Evolutionary conservation across 2,329 filamentous ascomycete species (phyloP).

Genomic region (Neonectria sp.): DNA sequence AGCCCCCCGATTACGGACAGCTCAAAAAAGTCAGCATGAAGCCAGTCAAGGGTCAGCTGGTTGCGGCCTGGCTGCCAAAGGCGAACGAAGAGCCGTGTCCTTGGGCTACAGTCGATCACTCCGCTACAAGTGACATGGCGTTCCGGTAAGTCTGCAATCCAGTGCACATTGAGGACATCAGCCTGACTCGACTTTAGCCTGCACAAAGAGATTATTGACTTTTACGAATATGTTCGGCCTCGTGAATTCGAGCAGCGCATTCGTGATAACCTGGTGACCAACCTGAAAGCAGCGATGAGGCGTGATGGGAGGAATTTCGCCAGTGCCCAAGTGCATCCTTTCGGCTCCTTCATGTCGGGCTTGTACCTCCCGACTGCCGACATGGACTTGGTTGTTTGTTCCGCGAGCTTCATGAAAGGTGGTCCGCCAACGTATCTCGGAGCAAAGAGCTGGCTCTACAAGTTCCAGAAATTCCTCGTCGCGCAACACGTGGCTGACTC

Average conservation of each 20-base stretch:
- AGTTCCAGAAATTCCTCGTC: slow-evolving; percentile 74
- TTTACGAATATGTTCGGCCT: slow-evolving; percentile 88
- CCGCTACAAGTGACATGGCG: slow-evolving; percentile 65
- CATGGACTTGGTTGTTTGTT: slow-evolving; percentile 92
- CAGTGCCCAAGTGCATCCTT: slow-evolving; percentile 78
- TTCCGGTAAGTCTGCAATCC: slow-evolving; percentile 65
- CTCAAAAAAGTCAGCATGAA: slow-evolving; percentile 67
- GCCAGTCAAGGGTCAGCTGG: slow-evolving; percentile 64
- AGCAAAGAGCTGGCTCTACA: slow-evolving; percentile 71
- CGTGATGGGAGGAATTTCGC: slow-evolving; percentile 64
- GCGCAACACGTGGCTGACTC: slow-evolving; percentile 69
- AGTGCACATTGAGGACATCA: neutral
- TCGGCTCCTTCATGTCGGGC: slow-evolving; percentile 95
- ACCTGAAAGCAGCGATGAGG: slow-evolving; percentile 74
- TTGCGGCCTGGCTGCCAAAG: slow-evolving; percentile 67
- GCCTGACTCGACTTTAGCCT: slow-evolving; percentile 65
- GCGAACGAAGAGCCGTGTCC: slow-evolving; percentile 66
- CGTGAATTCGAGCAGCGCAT: slow-evolving; percentile 82
- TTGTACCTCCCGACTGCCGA: slow-evolving; percentile 82
- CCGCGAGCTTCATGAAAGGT: slow-evolving; percentile 68
- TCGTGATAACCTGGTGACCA: slow-evolving; percentile 79
- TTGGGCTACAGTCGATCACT: slow-evolving; percentile 74
- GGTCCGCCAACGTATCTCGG: slow-evolving; percentile 63
- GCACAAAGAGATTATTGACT: slow-evolving; percentile 91
- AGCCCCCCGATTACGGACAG: slow-evolving; percentile 67